These are phyloP conservation scores for Cyclotella choctawhatcheeana DNA, from an alignment of 108 stramenopile genomes.

Conservation along the genomic window DNA sequence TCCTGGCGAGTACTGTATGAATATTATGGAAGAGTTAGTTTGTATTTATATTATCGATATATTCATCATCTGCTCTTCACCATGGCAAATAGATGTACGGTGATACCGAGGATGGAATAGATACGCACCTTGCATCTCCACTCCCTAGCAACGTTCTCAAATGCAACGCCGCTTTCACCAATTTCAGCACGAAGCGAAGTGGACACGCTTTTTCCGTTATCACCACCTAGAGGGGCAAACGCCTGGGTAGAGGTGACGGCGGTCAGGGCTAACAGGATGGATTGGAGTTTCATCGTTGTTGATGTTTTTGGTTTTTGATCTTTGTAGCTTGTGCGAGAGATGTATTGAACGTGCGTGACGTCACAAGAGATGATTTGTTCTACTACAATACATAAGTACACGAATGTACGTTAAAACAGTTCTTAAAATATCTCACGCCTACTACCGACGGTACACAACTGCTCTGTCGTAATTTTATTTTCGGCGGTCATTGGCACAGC, in stretches of 20 bases:
- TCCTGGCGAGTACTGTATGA: constrained; percentile 27
- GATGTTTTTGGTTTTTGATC: neutral
- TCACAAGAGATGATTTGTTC: no score
- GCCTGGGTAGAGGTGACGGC: constrained; percentile 21
- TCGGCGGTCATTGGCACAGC: no score
- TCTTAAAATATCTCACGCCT: no score
- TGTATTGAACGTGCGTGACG: no score
- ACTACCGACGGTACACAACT: no score
- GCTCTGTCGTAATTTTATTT: no score
- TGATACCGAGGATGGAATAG: constrained; percentile 9
- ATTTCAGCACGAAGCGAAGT: constrained; percentile 40
- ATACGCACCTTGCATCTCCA: constrained; percentile 82
- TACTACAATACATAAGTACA: no score
- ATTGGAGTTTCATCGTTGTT: neutral
- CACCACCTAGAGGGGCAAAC: constrained; percentile 25
- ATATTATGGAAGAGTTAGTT: neutral
- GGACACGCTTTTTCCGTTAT: neutral
- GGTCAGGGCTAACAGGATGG: neutral
- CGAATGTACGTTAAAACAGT: no score
- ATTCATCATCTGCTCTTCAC: neutral
- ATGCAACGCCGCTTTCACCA: constrained; percentile 63
- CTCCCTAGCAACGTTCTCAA: constrained; percentile 77
- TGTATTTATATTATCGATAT: neutral
- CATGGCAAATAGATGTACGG: neutral
- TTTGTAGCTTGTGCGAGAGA: no score